Evolutionary conservation across 2,329 filamentous ascomycete genomes (phyloP), one percentile per base, ranked within the genome.

Genomic region (Mycosphaerelloides madeirae): DNA sequence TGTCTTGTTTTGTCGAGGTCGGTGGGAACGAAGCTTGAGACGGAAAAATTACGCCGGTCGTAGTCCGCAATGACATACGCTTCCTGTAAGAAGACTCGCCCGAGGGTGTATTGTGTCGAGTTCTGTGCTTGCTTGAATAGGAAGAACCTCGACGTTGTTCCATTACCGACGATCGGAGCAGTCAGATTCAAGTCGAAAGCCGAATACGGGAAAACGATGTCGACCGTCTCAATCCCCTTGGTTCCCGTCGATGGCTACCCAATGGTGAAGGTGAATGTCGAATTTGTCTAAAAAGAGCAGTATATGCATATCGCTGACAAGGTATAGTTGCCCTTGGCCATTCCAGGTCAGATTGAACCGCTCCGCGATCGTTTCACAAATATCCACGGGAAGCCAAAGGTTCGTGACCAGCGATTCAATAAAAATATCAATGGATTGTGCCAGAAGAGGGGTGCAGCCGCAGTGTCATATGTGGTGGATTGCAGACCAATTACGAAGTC

Each of bases 401-500:
- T 70, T 58, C 1, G 68, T 55, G 8, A 70, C 59, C 13, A 67
- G 65, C 6, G 66, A 68, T 50, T 72, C 66, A 28, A 72, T 55
- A 20, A 57, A 69, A 6, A 50, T 42, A 20, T 46, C 29, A 34
- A 59, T 53, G 20, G 37, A 35, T 4, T 47, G 33, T 6, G 52
- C 41, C 1, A 57, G 40, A 14, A 59, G 39, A 7, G 38, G 51
- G 5, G 47, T 44, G n/a, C 62, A 63, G 13, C 49, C 49, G 48
- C 22, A 3, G 50, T 51, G 37, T 59, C 41, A 22, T 57, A 50
- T 1, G 51, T 50, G 34, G 62, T 56, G 2, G 52, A 51, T n/a
- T 55, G 45, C 1, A 62, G 34, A 12, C 44, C 39, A 9, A 60
- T 50, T 7, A 55, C 34, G 16, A 63, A 41, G 35, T 62, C 58